Evolutionary conservation across 352 stramenopile species (phyloP).

Genomic region (Vaucheria bursata): DNA sequence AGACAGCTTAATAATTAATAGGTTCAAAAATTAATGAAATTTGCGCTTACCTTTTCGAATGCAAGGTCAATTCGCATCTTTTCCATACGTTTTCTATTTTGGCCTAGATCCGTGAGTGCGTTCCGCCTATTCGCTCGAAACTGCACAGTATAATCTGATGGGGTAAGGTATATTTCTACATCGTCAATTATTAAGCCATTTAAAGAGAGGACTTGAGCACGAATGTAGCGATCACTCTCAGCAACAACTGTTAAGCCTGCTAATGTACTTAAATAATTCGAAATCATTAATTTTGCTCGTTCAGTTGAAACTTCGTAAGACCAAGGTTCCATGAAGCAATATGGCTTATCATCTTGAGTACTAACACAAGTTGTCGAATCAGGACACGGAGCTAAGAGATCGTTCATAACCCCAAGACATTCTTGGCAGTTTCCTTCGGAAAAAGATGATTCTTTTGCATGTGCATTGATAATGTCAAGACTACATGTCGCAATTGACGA

Average conservation of each 20-base stretch:
- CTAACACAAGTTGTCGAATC: conserved; percentile 33
- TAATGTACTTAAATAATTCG: conserved; percentile 25
- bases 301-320: conserved; percentile 41
- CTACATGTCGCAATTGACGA: too few relatives aligned
- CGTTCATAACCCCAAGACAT: background rate
- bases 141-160: conserved; percentile 43
- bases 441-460: background rate
- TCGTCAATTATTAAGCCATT: conserved; percentile 25
- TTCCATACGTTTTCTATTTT: conserved; percentile 44
- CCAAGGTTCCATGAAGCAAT: conserved; percentile 48
- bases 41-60: conserved; percentile 39
- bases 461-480: background rate
- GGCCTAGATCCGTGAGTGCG: conserved; percentile 29
- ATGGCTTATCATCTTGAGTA: conserved; percentile 47
- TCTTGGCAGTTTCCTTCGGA: background rate
- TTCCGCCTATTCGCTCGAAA: conserved; percentile 33
- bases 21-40: too few relatives aligned
- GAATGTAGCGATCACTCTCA: conserved; percentile 12
- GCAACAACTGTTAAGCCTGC: background rate
- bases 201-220: background rate
- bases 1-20: too few relatives aligned
- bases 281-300: conserved; percentile 27
- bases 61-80: conserved; percentile 40
- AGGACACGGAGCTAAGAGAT: background rate
- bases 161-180: conserved; percentile 48